phyloP scores from a whole-genome alignment of 331 rosid species.

The Cydonia oblonga region DNA sequence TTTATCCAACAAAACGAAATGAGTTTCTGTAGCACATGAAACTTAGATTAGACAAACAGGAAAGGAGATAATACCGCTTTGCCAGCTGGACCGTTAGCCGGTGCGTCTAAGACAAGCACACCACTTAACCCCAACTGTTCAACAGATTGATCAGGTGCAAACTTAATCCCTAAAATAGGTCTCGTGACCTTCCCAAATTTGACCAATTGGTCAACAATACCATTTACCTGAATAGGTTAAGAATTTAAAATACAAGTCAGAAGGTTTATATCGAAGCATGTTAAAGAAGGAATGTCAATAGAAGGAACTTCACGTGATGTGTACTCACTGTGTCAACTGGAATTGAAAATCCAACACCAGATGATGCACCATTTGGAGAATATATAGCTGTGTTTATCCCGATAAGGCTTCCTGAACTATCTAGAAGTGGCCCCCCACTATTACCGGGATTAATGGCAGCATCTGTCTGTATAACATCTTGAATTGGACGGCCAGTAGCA shows the following conservation, averaged over 20 bases:
- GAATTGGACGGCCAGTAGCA: conserved; percentile 94
- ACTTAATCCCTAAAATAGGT: conserved; percentile 90
- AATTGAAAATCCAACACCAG: conserved; percentile 97
- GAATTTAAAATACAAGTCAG: neutral
- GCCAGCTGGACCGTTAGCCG: conserved; percentile 83
- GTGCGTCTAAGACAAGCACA: conserved; percentile 94
- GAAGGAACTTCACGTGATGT: neutral
- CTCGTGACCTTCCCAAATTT: conserved; percentile 94
- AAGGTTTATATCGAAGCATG: conserved; percentile 4
- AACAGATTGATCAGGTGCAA: conserved; percentile 97
- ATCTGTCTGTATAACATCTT: conserved; percentile 96
- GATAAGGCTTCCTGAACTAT: conserved; percentile 80
- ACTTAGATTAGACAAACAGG: neutral
- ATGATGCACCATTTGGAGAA: conserved; percentile 92
- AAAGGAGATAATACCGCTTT: conserved; percentile 56
- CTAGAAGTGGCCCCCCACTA: conserved; percentile 95
- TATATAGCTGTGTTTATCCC: conserved; percentile 95
- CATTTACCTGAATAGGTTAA: conserved; percentile 47
- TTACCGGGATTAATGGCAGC: conserved; percentile 98
- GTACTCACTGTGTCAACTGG: conserved; percentile 91
- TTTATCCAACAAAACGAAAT: neutral
- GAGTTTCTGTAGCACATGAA: neutral
- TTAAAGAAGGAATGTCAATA: neutral
- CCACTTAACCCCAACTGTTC: conserved; percentile 92
- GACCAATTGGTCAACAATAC: conserved; percentile 93